phyloP scores from a whole-genome alignment of 176 grass and related monocot genomes.

The Musa troglodytarum region DNA sequence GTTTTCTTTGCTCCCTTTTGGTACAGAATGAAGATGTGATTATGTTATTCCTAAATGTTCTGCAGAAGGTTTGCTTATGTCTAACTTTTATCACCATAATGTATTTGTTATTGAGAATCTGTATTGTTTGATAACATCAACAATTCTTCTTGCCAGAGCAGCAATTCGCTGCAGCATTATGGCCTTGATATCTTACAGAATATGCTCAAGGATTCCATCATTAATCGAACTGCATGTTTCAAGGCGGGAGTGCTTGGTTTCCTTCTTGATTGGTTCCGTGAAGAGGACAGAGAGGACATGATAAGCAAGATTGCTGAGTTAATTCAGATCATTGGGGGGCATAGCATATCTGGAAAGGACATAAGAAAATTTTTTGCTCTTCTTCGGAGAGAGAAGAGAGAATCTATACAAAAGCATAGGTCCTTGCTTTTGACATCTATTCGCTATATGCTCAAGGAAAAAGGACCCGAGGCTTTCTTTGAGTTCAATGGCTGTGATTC shows the following conservation, averaged over 20 bases:
- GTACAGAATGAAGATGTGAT: constrained; percentile 96
- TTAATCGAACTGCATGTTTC: constrained; percentile 87
- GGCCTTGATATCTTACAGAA: constrained; percentile 72
- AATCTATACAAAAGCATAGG: constrained; percentile 52
- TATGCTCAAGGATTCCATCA: constrained; percentile 80
- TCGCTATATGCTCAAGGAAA: constrained; percentile 93
- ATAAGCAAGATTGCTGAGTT: constrained; percentile 63
- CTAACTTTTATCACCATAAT: constrained; percentile 1
- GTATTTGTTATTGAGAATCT: constrained; percentile 2
- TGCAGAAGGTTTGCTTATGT: constrained; percentile 59
- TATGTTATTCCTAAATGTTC: constrained; percentile 65
- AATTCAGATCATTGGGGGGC: constrained; percentile 95
- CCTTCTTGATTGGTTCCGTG: constrained; percentile 96
- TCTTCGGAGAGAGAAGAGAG: constrained; percentile 60
- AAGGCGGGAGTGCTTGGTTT: constrained; percentile 78
- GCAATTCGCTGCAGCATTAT: constrained; percentile 70
- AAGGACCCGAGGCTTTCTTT: constrained; percentile 94
- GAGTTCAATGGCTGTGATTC: constrained; percentile 80
- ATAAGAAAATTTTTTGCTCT: constrained; percentile 91
- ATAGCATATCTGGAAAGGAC: constrained; percentile 94
- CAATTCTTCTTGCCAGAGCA: constrained; percentile 74
- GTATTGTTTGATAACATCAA: constrained; percentile 27
- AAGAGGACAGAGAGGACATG: constrained; percentile 60
- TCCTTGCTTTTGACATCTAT: constrained; percentile 84
- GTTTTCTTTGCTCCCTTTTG: constrained; percentile 21